These are phyloP conservation scores for Phytomonas francai DNA, from an alignment of 208 protist species.

Conservation along the genomic window DNA sequence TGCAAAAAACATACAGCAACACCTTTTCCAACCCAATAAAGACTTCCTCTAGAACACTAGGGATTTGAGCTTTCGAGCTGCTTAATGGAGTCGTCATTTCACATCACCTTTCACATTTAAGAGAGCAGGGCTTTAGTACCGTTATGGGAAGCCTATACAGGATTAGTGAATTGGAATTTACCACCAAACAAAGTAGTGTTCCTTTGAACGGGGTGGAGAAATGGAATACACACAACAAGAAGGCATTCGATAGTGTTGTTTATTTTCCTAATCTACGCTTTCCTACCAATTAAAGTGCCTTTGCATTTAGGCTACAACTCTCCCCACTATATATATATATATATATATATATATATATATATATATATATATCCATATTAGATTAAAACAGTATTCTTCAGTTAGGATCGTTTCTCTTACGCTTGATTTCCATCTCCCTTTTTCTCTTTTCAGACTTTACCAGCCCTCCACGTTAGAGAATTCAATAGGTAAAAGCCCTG, in stretches of 20 bases:
- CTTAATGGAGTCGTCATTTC: background rate
- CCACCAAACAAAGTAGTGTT: background rate
- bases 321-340: background rate
- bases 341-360: too few relatives aligned
- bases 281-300: background rate
- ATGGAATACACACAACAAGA: background rate
- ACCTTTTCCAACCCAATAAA: background rate
- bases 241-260: background rate
- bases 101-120: background rate
- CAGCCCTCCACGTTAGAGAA: background rate
- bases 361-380: too few relatives aligned
- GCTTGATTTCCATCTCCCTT: background rate
- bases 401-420: background rate
- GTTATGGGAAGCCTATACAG: background rate
- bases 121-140: background rate
- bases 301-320: background rate
- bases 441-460: background rate
- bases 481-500: background rate
- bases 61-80: background rate
- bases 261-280: background rate
- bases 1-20: background rate
- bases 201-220: background rate
- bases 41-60: background rate
- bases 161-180: background rate
- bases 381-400: background rate